A percentile compares a stretch with the other conserved stretches of the same genome.
Conservation (phyloP, 2,329 filamentous ascomycete species). For the Ophiocordyceps camponoti-saundersi region DNA sequence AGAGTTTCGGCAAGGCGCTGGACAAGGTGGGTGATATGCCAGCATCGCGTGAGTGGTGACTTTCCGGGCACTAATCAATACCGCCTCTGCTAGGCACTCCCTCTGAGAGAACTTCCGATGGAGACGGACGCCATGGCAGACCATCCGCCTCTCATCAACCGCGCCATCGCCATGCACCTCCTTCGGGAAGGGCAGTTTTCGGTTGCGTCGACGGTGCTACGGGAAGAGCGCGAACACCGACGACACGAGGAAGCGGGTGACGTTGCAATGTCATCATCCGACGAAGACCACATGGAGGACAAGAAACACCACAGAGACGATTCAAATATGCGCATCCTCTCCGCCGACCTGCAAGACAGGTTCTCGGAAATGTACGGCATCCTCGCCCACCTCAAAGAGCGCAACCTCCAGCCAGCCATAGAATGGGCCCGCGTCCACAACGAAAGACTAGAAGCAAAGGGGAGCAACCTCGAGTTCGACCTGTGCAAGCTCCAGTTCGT, state of each 20-base stretch:
- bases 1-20: constrained; percentile 68
- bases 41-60: too few species aligned
- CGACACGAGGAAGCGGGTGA: constrained; percentile 4
- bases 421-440: constrained; percentile 66
- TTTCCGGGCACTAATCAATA: neutral
- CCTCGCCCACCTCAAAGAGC: constrained; percentile 56
- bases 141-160: constrained; percentile 65
- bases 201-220: constrained; percentile 71
- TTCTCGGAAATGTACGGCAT: constrained; percentile 89
- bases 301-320: constrained; percentile 11
- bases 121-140: constrained; percentile 67
- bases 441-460: constrained; percentile 54
- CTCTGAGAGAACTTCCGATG: constrained; percentile 47
- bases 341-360: constrained; percentile 50
- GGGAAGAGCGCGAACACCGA: constrained; percentile 40
- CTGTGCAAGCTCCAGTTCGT: constrained; percentile 80
- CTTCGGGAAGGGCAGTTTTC: constrained; percentile 86
- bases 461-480: constrained; percentile 91
- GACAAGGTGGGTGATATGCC: constrained; percentile 35
- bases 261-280: constrained; percentile 8
- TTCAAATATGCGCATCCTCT: constrained; percentile 10
- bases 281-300: constrained; percentile 16
- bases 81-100: constrained; percentile 15
- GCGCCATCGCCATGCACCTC: constrained; percentile 91
- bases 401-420: constrained; percentile 70